Percentiles rank a stretch among this genome's conserved stretches.
Evolutionary conservation across 2,329 filamentous ascomycete species (phyloP).

Genomic region (Ploettnerulaceae sp.): DNA sequence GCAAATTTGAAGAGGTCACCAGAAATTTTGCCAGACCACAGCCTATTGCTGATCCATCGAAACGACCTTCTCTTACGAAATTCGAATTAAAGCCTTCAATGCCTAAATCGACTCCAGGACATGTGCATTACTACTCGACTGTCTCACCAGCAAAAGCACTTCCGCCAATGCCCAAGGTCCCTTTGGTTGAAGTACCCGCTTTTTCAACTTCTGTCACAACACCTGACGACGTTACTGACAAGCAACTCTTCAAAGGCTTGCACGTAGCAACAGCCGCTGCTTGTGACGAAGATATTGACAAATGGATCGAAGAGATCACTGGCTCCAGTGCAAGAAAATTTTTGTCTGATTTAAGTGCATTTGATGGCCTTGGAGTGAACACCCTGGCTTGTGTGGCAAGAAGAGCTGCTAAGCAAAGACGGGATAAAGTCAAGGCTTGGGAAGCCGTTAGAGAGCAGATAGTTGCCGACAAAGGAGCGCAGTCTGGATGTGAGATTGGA

Average conservation of each 20-base stretch:
- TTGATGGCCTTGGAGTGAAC: constrained; percentile 41
- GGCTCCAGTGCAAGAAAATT: constrained; percentile 51
- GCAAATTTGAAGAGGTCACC: constrained; percentile 4
- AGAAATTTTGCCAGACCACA: constrained; percentile 12
- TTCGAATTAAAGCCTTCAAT: background rate
- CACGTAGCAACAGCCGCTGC: constrained; percentile 52
- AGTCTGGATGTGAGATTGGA: background rate
- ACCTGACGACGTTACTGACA: constrained; percentile 39
- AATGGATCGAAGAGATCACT: constrained; percentile 46
- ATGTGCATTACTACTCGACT: constrained; percentile 1
- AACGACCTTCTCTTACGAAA: constrained; percentile 11
- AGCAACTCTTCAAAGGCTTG: constrained; percentile 50
- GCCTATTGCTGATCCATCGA: constrained; percentile 18
- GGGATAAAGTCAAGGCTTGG: constrained; percentile 18
- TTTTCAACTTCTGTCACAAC: background rate
- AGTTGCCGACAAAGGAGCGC: constrained; percentile 3
- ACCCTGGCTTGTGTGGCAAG: constrained; percentile 24
- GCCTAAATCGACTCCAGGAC: background rate
- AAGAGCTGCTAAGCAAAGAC: constrained; percentile 23
- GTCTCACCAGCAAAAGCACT: background rate
- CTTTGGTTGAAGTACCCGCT: background rate
- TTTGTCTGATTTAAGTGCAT: constrained; percentile 48
- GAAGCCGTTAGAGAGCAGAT: constrained; percentile 17
- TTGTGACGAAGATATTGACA: constrained; percentile 50
- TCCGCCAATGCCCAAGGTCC: constrained; percentile 1